Base-by-base conservation (phyloP, 768 basidiomycete species). In the Rhodosporidiobolus sp. region DNA sequence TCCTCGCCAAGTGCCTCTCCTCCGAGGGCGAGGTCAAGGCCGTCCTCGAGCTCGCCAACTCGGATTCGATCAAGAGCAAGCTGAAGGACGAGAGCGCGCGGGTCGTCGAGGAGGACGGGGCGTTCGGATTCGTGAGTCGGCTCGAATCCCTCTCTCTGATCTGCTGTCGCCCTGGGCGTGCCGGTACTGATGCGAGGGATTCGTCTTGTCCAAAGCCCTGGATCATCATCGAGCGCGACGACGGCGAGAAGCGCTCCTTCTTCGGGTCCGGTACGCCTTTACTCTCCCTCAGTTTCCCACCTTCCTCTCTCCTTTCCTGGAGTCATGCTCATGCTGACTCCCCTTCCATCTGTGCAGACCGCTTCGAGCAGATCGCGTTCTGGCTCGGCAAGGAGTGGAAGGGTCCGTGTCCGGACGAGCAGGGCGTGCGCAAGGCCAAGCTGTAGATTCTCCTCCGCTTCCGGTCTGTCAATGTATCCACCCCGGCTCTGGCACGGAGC, bases 281-380 rank as follows among this genome's bases (percentile, higher is more conserved):
- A 24, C 26, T 38, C 34, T 34, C 12, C 7, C 8, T 7, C 30
- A 16, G 2, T 48, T n/a, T 4, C 32, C 28, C 24, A 26, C 55
- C 0, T 11, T 19, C 14, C 38, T 9, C n/a, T 30, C 20, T 32
- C 6, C 38, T 43, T 43, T 43, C 38, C 38, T 43, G 8, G 8
- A 7, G 38, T 43, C 38, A 14, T 14, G 38, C 38, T n/a, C 9
- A 46, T 8, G 6, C 43, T 61, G 43, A 38, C 30, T 17, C 10
- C 22, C 9, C 14, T 11, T 20, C 24, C 49, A n/a, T 1, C 32
- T 19, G 20, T 7, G 56, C 65, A 28, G 70, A 72, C 57, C 70
- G 74, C 14, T 69, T 75, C 60, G 74, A 75, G 53, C 54, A 61
- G 22, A 75, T 75, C 45, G 70, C 74, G 16, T 75, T 62, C 50